These are phyloP conservation scores for Hericium alpestre DNA, from an alignment of 768 basidiomycete genomes.

Conservation along the genomic window DNA sequence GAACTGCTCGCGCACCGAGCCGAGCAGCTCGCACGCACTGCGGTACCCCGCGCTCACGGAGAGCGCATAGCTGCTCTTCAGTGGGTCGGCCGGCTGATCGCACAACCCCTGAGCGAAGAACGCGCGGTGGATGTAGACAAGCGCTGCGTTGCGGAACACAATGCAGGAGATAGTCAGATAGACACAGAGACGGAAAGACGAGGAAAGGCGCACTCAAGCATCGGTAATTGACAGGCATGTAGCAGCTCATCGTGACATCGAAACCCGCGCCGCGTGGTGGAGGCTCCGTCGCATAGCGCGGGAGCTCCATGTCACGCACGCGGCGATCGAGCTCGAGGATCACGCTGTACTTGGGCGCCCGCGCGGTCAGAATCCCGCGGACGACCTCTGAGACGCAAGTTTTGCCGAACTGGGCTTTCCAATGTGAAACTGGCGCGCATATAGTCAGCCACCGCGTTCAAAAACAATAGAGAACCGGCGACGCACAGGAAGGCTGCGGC, in stretches of 20 bases:
- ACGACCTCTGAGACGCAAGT: slow-evolving; percentile 61
- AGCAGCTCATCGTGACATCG: slow-evolving; percentile 58
- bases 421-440: slow-evolving; percentile 40
- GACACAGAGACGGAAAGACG: background rate
- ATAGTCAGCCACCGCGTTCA: background rate
- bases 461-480: background rate
- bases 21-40: slow-evolving; percentile 7
- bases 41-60: slow-evolving; percentile 12
- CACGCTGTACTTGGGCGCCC: slow-evolving; percentile 49
- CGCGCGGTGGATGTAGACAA: slow-evolving; percentile 64
- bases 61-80: slow-evolving; percentile 17
- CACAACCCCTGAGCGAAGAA: slow-evolving; percentile 68
- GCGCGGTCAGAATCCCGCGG: slow-evolving; percentile 55
- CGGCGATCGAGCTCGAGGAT: slow-evolving; percentile 51
- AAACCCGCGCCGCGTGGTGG: slow-evolving; percentile 41
- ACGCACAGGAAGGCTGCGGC: slow-evolving; percentile 49
- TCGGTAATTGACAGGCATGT: slow-evolving; percentile 67
- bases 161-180: too few relatives aligned
- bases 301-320: slow-evolving; percentile 55
- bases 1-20: slow-evolving; percentile 4
- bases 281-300: slow-evolving; percentile 44
- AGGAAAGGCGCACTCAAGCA: slow-evolving; percentile 43
- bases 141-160: slow-evolving; percentile 30
- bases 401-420: slow-evolving; percentile 61
- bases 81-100: slow-evolving; percentile 54